Base-by-base conservation (phyloP, 2,329 filamentous ascomycete species). In the Microdochium paspali region DNA sequence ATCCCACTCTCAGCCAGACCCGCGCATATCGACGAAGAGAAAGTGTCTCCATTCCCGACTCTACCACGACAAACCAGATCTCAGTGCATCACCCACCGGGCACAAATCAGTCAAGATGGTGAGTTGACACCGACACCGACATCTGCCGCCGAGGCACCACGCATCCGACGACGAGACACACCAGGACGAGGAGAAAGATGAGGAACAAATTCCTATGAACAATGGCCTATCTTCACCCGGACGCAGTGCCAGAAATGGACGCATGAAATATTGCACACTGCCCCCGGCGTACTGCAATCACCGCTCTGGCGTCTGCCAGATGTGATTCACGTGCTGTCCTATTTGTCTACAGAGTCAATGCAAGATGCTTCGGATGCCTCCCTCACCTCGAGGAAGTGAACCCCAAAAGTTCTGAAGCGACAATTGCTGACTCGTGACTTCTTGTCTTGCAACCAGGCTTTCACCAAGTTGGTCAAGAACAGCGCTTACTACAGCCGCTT, bases 401-500 rank as follows among this genome's bases (percentile, higher is more conserved):
- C 74, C 65, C n/a, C 58, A 63, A 66, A 59, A 64, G 58, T 55
- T 80, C 90, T 96, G 90, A 96, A 96, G 90, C 90, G 90, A 82
- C 83, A 95, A 95, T 95, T 96, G 91, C 91, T 96, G 90, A 96
- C 89, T 95, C 87, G 84, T 72, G 78, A 76, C 72, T 72, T n/a
- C n/a, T n/a, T 70, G 65, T 65, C 50, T 53, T 68, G 56, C 61
- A 69, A 40, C 35, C 35, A 95, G 90, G 69, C 80, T 74, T 91
- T 90, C 85, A 82, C 87, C 81, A 97, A 97, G 84, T 74, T 85
- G 71, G 81, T 93, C 71, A 97, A 97, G 87, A 95, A 85, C 82
- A 90, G 85, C 75, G 87, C 93, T 70, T 98, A 97, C 89, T 96
- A 87, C 83, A 95, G 90, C 73, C 90, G 93, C 76, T 98, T 87